Conservation (phyloP, 2,329 filamentous ascomycete species). For the Aspergillus ochraceus region DNA sequence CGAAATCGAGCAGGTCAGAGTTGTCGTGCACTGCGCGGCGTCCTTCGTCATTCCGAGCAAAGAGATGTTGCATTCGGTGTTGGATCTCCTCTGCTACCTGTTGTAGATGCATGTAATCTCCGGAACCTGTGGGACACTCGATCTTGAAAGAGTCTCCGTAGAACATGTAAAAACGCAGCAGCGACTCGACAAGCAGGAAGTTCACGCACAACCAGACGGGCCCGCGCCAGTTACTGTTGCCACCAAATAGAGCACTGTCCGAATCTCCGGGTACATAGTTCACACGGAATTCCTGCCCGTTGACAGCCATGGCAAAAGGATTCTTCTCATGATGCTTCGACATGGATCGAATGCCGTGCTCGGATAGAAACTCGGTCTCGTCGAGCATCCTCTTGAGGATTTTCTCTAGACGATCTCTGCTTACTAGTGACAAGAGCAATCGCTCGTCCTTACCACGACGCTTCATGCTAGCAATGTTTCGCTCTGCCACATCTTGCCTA, state of each 20-base stretch:
- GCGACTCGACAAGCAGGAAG: constrained; percentile 87
- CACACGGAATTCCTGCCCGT: constrained; percentile 84
- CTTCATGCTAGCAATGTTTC: constrained; percentile 91
- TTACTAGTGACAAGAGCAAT: constrained; percentile 84
- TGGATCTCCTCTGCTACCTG: constrained; percentile 94
- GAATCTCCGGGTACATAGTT: constrained; percentile 94
- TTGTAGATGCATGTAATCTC: constrained; percentile 92
- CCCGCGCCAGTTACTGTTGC: constrained; percentile 97
- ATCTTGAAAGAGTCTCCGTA: constrained; percentile 86
- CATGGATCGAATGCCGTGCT: constrained; percentile 86
- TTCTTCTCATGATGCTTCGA: constrained; percentile 89
- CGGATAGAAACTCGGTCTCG: constrained; percentile 87
- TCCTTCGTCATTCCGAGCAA: constrained; percentile 79
- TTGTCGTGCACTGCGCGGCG: constrained; percentile 85
- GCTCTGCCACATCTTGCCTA: constrained; percentile 79
- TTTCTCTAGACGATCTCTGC: constrained; percentile 84
- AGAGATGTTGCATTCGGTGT: constrained; percentile 89
- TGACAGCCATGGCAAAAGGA: constrained; percentile 93
- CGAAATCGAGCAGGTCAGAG: constrained; percentile 83
- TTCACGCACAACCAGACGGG: constrained; percentile 97
- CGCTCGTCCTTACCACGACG: constrained; percentile 88
- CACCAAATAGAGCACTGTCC: constrained; percentile 90
- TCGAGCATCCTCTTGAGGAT: constrained; percentile 91
- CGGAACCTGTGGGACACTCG: constrained; percentile 90
- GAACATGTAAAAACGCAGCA: constrained; percentile 96